Percentiles rank a stretch among this genome's conserved stretches.
These are phyloP conservation scores for Colletotrichum graminicola DNA, from an alignment of 2,329 filamentous ascomycete genomes.

Conservation along the genomic window DNA sequence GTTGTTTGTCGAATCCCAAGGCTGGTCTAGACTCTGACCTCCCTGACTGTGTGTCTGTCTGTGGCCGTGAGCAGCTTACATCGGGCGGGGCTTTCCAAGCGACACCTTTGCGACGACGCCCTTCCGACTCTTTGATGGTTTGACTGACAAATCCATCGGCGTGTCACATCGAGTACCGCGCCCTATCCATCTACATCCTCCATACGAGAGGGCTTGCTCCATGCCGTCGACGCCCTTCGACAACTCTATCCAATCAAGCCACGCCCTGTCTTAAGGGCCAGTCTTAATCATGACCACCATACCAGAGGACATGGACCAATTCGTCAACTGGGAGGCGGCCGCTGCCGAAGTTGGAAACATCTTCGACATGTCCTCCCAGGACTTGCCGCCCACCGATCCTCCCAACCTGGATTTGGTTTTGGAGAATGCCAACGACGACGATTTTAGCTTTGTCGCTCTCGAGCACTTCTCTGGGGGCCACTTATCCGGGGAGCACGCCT, in stretches of 20 bases:
- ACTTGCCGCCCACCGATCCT: constrained; percentile 51
- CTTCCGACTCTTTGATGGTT: constrained; percentile 11
- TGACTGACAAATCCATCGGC: constrained; percentile 23
- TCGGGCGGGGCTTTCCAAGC: constrained; percentile 29
- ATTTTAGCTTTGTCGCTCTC: constrained; percentile 70
- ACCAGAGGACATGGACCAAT: constrained; percentile 68
- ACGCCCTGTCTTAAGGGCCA: constrained; percentile 34
- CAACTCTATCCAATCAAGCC: constrained; percentile 14
- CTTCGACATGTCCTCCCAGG: constrained; percentile 50
- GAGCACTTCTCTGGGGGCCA: constrained; percentile 67
- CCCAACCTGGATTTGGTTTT: constrained; percentile 66
- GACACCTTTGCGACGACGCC: constrained; percentile 21
- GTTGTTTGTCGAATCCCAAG: constrained; percentile 31
- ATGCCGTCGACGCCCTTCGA: constrained; percentile 39
- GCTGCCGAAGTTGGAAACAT: constrained; percentile 53
- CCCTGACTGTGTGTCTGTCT: constrained; percentile 9
- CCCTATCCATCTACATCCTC: constrained; percentile 34
- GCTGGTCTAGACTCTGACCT: constrained; percentile 13
- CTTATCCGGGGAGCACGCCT: constrained; percentile 59
- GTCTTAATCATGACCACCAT: constrained; percentile 51
- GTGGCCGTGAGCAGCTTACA: constrained; percentile 15
- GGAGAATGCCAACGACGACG: constrained; percentile 68
- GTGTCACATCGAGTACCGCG: constrained; percentile 12
- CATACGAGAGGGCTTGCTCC: constrained; percentile 14
- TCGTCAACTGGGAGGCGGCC: constrained; percentile 72